Conservation (phyloP, 768 basidiomycete species). For the Asterophora lycoperdoides region DNA sequence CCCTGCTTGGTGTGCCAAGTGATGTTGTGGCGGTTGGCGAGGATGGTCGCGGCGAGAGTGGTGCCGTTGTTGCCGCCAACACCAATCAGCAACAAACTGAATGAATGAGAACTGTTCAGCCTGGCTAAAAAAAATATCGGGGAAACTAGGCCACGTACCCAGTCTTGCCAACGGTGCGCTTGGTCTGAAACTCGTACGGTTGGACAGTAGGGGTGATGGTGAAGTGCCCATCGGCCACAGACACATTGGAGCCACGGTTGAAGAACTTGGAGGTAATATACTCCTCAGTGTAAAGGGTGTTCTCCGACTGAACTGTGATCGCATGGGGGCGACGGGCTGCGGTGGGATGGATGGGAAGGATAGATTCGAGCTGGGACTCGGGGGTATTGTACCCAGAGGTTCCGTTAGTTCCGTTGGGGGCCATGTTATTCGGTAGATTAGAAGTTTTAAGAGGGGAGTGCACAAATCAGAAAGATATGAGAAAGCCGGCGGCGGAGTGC, state of each 20-base stretch:
- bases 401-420: slow-evolving; percentile 39
- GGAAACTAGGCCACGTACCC: slow-evolving; percentile 53
- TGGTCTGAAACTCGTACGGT: slow-evolving; percentile 88
- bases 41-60: slow-evolving; percentile 89
- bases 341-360: slow-evolving; percentile 78
- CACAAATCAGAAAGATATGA: slow-evolving; percentile 43
- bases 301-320: slow-evolving; percentile 78
- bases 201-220: slow-evolving; percentile 74
- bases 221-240: slow-evolving; percentile 69
- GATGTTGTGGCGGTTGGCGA: slow-evolving; percentile 95
- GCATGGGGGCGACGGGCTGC: slow-evolving; percentile 72
- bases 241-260: slow-evolving; percentile 74
- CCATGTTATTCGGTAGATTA: slow-evolving; percentile 36
- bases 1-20: slow-evolving; percentile 93
- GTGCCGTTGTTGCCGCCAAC: slow-evolving; percentile 97
- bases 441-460: slow-evolving; percentile 22
- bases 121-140: slow-evolving; percentile 2
- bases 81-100: slow-evolving; percentile 94
- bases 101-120: slow-evolving; percentile 7
- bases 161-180: slow-evolving; percentile 80
- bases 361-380: slow-evolving; percentile 63
- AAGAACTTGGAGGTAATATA: slow-evolving; percentile 78
- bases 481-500: slow-evolving; percentile 71
- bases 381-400: slow-evolving; percentile 74
- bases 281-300: slow-evolving; percentile 77